Evolutionary conservation across 345 rosid genomes (phyloP).

Genomic region (Luvunga scandens): DNA sequence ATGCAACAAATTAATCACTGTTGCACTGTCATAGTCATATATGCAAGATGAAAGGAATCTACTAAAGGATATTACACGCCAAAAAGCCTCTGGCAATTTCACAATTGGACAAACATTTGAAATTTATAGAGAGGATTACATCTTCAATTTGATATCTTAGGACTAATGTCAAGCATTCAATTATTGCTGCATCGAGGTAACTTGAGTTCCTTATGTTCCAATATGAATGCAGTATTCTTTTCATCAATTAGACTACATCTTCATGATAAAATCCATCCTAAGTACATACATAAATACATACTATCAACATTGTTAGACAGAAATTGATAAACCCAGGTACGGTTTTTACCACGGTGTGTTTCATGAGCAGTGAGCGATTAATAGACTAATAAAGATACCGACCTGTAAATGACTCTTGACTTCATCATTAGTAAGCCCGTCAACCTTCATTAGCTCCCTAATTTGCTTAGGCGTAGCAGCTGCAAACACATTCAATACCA

Average conservation of each 20-base stretch:
- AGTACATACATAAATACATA: too few relatives aligned
- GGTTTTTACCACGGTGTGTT: too few relatives aligned
- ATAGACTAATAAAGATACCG: not conserved
- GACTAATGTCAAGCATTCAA: not conserved
- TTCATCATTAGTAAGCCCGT: constrained; percentile 93
- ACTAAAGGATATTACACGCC: too few relatives aligned
- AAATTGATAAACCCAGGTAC: too few relatives aligned
- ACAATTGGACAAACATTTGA: not conserved
- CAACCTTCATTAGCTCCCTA: constrained; percentile 93
- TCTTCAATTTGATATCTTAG: not conserved
- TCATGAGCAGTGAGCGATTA: not conserved
- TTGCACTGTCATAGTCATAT: not conserved
- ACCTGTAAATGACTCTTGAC: constrained; percentile 99
- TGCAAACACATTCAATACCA: constrained; percentile 26
- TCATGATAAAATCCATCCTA: not conserved
- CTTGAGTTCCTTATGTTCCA: not conserved
- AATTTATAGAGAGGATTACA: not conserved
- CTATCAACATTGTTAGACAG: too few relatives aligned
- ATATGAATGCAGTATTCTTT: not conserved
- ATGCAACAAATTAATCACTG: not conserved
- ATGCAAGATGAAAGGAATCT: not conserved
- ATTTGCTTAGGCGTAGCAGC: constrained; percentile 96
- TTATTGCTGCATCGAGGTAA: not conserved
- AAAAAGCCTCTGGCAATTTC: not conserved
- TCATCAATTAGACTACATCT: not conserved